Base-by-base conservation (phyloP, 2,329 filamentous ascomycete genomes). In the Dothideomycetes sp. region DNA sequence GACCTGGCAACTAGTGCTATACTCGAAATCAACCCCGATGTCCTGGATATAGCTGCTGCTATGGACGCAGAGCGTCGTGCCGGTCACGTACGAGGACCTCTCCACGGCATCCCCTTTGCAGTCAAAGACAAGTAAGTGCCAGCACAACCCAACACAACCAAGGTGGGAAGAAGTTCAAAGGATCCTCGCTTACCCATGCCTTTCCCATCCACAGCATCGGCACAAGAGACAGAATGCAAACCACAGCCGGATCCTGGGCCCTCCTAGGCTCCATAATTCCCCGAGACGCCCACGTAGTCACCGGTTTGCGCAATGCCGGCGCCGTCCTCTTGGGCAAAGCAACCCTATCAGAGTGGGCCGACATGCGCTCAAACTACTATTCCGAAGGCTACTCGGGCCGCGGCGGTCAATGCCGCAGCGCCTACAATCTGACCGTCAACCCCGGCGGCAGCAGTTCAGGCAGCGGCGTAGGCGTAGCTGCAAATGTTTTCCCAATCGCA, bases 101-200 rank as follows among this genome's bases (percentile, higher is more conserved):
- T 88, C 1, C 82, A 87, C 55, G 82, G 82, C 3, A 83, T 88
- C 30, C 82, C 83, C 0, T 83, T 83, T 55, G 65, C 81, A 2
- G 73, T 85, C 48, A 87, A 87, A 59, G 82, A 87, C 54, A 82
- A 80, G 34, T 37, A 37, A 8, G 17, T 17, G n/a, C 12, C 23
- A n/a, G n/a, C n/a, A n/a, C n/a, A n/a, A n/a, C n/a, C n/a, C n/a
- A n/a, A n/a, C n/a, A n/a, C n/a, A n/a, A n/a, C n/a, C n/a, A n/a
- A n/a, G n/a, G n/a, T n/a, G n/a, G n/a, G n/a, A n/a, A n/a, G n/a
- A n/a, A n/a, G n/a, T n/a, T n/a, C n/a, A n/a, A n/a, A n/a, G n/a
- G n/a, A n/a, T 53, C 12, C 17, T 15, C 24, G 9, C 25, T 25
- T 16, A 20, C 29, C 29, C 12, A 20, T 29, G 23, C 7, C 16